Conservation (phyloP, 139 green algal genomes). For the Desmodesmus armatus region DNA sequence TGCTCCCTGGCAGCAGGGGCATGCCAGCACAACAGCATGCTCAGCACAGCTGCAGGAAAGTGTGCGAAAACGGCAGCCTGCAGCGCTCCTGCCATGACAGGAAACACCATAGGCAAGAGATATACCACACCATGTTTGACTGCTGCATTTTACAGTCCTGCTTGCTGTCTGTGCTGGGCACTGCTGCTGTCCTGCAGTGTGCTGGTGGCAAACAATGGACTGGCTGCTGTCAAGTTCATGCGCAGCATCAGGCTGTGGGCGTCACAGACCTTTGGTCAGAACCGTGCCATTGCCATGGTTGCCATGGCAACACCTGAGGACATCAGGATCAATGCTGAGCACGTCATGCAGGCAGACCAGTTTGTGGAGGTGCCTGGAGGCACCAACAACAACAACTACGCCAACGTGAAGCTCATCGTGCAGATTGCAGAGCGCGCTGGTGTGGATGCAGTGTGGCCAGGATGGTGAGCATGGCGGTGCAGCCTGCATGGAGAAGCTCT, state of each 20-base stretch:
- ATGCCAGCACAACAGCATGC: background rate
- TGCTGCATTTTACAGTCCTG: background rate
- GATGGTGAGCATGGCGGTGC: too few species aligned
- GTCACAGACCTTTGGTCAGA: constrained; percentile 78
- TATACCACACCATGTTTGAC: background rate
- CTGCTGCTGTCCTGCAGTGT: constrained; percentile 63
- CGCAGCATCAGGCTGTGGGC: constrained; percentile 88
- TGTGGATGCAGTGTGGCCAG: constrained; percentile 98
- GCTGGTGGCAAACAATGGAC: constrained; percentile 96
- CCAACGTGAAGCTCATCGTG: constrained; percentile 96
- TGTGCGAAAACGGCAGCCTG: background rate
- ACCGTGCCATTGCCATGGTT: constrained; percentile 83
- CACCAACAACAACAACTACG: constrained; percentile 99
- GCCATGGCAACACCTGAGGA: constrained; percentile 98
- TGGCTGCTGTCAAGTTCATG: constrained; percentile 99
- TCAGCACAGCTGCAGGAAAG: background rate
- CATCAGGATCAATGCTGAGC: constrained; percentile 95
- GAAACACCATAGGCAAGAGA: background rate
- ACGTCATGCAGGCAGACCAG: constrained; percentile 97
- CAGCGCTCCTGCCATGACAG: background rate
- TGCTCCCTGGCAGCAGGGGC: background rate
- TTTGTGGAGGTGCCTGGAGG: constrained; percentile 97
- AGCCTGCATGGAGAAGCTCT: too few species aligned
- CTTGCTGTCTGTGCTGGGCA: background rate
- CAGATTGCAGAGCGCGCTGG: constrained; percentile 81